Conservation (phyloP, 192 early-diverging fungal species). For the Ambispora gerdemannii region DNA sequence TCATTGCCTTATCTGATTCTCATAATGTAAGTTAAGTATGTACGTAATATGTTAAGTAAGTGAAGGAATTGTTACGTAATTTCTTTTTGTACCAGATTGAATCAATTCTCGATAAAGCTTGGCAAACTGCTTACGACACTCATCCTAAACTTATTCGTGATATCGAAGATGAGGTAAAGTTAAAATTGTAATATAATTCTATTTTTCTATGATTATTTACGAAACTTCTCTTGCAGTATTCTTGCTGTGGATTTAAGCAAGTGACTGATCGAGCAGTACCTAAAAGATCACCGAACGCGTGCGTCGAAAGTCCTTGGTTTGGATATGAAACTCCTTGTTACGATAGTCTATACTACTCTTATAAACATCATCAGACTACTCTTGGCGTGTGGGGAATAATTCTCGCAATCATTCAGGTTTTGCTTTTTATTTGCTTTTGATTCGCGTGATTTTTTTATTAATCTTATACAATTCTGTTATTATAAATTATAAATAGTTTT, state of each 20-base stretch:
- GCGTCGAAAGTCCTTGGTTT: conserved; percentile 24
- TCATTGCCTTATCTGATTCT: background rate
- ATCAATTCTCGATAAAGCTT: background rate
- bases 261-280: conserved; percentile 39
- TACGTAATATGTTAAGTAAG: background rate
- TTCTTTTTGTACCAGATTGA: conserved; percentile 1
- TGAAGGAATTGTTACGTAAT: background rate
- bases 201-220: background rate
- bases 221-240: conserved; percentile 26
- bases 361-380: conserved; percentile 18
- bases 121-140: background rate
- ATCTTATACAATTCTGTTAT: background rate
- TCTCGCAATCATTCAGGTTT: conserved; percentile 6
- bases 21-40: conserved; percentile 5
- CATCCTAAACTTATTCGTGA: conserved; percentile 14
- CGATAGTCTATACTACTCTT: conserved; percentile 1
- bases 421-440: background rate
- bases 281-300: conserved; percentile 25
- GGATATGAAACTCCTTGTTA: conserved; percentile 30
- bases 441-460: background rate
- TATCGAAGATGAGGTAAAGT: conserved; percentile 17
- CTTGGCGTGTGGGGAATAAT: background rate
- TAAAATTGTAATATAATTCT: background rate
- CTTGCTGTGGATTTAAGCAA: conserved; percentile 48
- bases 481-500: background rate